Evolutionary conservation across 2,329 filamentous ascomycete species (phyloP).

Genomic region (Fusarium tricinctum): DNA sequence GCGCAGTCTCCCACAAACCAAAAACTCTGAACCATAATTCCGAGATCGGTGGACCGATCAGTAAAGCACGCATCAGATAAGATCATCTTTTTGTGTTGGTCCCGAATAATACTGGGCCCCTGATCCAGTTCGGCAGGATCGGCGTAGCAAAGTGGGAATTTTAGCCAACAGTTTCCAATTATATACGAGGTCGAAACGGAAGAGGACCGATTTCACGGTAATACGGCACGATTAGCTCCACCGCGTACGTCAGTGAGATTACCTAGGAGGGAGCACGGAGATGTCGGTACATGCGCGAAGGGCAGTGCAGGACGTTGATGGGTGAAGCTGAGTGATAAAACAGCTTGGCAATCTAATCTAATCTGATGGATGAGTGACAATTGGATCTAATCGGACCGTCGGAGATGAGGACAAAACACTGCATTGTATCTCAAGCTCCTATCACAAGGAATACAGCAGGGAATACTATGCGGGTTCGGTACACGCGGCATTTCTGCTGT

Average conservation of each 20-base stretch:
- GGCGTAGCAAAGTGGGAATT: conserved; percentile 32
- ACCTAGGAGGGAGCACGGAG: neutral
- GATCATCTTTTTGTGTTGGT: conserved; percentile 31
- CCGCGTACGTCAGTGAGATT: conserved; percentile 19
- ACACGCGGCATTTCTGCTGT: neutral
- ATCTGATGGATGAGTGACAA: conserved; percentile 26
- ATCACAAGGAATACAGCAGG: neutral
- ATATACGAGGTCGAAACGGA: neutral
- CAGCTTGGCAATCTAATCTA: conserved; percentile 38
- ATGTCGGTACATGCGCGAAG: neutral
- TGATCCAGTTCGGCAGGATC: conserved; percentile 28
- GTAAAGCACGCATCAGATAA: conserved; percentile 45
- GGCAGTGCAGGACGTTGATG: too few species aligned
- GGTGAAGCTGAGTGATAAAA: neutral
- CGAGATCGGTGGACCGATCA: conserved; percentile 6
- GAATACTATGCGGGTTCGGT: neutral
- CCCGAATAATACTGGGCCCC: conserved; percentile 14
- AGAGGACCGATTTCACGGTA: conserved; percentile 20
- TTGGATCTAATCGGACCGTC: neutral
- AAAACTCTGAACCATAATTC: conserved; percentile 4
- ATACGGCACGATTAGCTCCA: conserved; percentile 26
- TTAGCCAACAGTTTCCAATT: conserved; percentile 7
- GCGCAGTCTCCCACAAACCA: too few species aligned
- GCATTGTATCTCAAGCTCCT: neutral
- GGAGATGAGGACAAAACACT: neutral